These are phyloP conservation scores for Mycena epipterygia DNA, from an alignment of 768 basidiomycete genomes.

Conservation along the genomic window DNA sequence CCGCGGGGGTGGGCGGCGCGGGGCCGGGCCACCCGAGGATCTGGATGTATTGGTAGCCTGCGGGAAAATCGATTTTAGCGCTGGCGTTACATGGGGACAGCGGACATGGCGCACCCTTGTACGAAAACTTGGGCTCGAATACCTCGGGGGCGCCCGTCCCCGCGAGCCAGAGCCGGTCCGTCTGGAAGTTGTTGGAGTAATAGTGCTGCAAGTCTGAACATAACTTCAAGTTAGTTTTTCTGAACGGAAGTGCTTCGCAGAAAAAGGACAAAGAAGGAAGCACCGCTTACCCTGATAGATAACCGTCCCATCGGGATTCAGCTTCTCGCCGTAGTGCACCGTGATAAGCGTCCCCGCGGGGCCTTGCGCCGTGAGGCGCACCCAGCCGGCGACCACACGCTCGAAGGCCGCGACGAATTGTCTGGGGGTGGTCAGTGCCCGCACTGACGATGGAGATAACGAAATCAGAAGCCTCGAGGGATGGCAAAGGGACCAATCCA, in stretches of 20 bases:
- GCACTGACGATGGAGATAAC: too few species aligned
- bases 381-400: constrained; percentile 44
- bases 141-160: constrained; percentile 38
- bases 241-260: too few species aligned
- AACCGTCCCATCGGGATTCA: constrained; percentile 39
- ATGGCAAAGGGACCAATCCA: too few species aligned
- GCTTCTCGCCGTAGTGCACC: constrained; percentile 46
- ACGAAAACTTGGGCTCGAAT: constrained; percentile 40
- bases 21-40: constrained; percentile 40
- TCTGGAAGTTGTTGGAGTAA: constrained; percentile 42
- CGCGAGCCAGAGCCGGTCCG: constrained; percentile 41
- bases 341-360: constrained; percentile 41
- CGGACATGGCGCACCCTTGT: constrained; percentile 33
- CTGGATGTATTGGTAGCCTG: constrained; percentile 40
- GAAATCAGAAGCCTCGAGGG: too few species aligned
- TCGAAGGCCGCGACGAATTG: constrained; percentile 44
- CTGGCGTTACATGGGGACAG: too few species aligned
- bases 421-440: background rate
- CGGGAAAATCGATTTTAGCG: background rate
- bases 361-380: constrained; percentile 38
- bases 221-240: constrained; percentile 1
- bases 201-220: constrained; percentile 36
- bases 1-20: constrained; percentile 34
- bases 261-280: background rate
- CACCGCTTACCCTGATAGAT: constrained; percentile 22